phyloP scores from a whole-genome alignment of 768 basidiomycete genomes.

The Flagelloscypha sp. region DNA sequence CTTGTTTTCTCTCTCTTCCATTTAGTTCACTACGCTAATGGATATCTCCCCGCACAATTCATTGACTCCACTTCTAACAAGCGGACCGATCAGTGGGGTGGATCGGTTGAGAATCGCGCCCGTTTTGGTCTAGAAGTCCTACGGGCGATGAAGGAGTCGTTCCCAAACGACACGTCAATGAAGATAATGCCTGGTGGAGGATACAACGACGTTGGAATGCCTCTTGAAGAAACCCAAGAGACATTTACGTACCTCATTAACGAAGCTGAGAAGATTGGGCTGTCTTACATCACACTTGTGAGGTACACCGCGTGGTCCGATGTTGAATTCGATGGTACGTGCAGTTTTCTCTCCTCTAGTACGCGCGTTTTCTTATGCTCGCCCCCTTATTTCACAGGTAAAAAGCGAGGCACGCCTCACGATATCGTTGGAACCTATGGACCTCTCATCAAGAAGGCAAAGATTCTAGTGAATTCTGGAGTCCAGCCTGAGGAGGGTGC shows the following conservation, averaged over 20 bases:
- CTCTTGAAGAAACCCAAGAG: slow-evolving; percentile 19
- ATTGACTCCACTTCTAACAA: slow-evolving; percentile 25
- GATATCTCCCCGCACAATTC: slow-evolving; percentile 31
- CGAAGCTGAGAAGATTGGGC: slow-evolving; percentile 16
- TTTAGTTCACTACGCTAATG: slow-evolving; percentile 21
- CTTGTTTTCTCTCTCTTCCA: not conserved
- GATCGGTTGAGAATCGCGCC: slow-evolving; percentile 31
- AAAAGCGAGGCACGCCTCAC: slow-evolving; percentile 17
- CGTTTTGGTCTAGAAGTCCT: slow-evolving; percentile 30
- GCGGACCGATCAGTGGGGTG: slow-evolving; percentile 37
- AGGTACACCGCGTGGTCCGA: slow-evolving; percentile 13
- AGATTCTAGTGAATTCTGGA: slow-evolving; percentile 19
- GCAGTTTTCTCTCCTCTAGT: not conserved
- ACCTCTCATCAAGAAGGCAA: slow-evolving; percentile 15
- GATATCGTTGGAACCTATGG: slow-evolving; percentile 20
- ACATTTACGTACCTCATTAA: slow-evolving; percentile 19
- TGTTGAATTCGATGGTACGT: slow-evolving; percentile 17
- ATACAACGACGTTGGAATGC: slow-evolving; percentile 27
- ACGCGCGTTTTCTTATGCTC: no score
- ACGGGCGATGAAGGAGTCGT: slow-evolving; percentile 24
- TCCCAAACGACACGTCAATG: slow-evolving; percentile 24
- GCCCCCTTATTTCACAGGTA: slow-evolving; percentile 6
- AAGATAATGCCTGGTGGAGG: slow-evolving; percentile 24
- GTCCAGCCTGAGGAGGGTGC: slow-evolving; percentile 21
- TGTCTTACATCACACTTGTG: slow-evolving; percentile 18